Conservation (phyloP, 768 basidiomycete genomes). For the Artomyces pyxidatus region DNA sequence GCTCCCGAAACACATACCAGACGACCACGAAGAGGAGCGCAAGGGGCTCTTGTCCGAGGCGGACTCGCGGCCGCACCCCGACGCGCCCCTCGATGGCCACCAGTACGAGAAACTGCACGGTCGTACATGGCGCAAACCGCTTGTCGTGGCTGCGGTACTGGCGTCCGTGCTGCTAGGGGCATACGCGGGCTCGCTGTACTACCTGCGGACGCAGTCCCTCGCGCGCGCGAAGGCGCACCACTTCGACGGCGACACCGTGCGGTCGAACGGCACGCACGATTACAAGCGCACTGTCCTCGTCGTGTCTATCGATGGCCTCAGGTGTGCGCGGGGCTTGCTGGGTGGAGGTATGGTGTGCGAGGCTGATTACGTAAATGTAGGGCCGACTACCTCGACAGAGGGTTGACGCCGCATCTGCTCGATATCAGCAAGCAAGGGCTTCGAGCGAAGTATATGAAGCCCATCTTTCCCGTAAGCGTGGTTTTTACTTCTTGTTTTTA, state of each 20-base stretch:
- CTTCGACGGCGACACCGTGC: constrained; percentile 34
- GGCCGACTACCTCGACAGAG: constrained; percentile 82
- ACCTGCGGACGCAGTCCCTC: background rate
- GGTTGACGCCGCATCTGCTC: constrained; percentile 76
- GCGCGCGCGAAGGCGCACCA: constrained; percentile 13
- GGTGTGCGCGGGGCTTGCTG: constrained; percentile 27
- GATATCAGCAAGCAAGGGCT: constrained; percentile 75
- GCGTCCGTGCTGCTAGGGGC: background rate
- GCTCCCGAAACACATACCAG: too few species aligned
- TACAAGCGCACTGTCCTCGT: constrained; percentile 77
- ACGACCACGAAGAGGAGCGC: too few species aligned
- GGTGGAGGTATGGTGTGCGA: too few species aligned
- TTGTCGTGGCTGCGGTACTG: too few species aligned
- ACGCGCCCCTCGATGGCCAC: too few species aligned
- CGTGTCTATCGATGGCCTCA: constrained; percentile 81
- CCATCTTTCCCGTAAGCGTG: constrained; percentile 72
- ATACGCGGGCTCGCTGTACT: background rate
- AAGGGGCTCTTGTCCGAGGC: background rate
- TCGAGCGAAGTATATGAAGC: constrained; percentile 80
- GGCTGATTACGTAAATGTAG: constrained; percentile 26
- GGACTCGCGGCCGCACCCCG: too few species aligned
- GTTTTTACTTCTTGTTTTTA: background rate
- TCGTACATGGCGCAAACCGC: too few species aligned
- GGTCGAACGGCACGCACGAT: constrained; percentile 77
- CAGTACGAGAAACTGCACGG: too few species aligned